Evolutionary conservation across 148 eudicot genomes (phyloP).

Genomic region (Nepenthes gracilis): DNA sequence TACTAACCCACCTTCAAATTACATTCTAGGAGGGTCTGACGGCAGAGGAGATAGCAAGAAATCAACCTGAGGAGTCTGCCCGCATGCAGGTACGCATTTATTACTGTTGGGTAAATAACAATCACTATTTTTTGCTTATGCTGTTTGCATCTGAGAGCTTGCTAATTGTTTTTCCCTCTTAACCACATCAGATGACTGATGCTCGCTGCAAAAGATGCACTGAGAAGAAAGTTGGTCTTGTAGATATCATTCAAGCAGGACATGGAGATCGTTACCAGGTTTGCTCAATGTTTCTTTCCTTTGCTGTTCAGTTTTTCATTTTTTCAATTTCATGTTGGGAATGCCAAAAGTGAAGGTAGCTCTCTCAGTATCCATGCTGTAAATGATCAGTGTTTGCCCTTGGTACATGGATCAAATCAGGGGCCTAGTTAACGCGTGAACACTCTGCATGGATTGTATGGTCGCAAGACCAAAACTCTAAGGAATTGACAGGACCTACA

Average conservation of each 20-base stretch:
- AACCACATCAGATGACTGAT: slow-evolving; percentile 73
- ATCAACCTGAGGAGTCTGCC: slow-evolving; percentile 73
- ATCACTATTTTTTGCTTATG: not conserved
- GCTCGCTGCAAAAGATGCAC: slow-evolving; percentile 88
- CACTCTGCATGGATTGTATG: too few relatives aligned
- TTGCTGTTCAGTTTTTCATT: slow-evolving; percentile 1
- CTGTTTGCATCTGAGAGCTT: not conserved
- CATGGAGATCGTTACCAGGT: slow-evolving; percentile 88
- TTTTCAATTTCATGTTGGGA: not conserved
- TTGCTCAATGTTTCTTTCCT: slow-evolving; percentile 1
- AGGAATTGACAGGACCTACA: too few relatives aligned
- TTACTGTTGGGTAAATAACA: not conserved
- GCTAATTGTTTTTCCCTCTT: not conserved
- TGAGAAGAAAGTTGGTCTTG: slow-evolving; percentile 66
- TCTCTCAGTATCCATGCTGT: not conserved
- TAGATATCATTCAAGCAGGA: slow-evolving; percentile 74
- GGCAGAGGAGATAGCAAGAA: slow-evolving; percentile 71
- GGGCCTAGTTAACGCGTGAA: too few relatives aligned
- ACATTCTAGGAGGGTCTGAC: slow-evolving; percentile 72
- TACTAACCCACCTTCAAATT: not conserved
- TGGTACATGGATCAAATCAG: too few relatives aligned
- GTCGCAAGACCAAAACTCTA: too few relatives aligned
- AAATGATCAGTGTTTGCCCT: too few relatives aligned
- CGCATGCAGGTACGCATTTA: slow-evolving; percentile 51
- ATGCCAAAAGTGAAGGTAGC: not conserved